These are phyloP conservation scores for Talaromyces stipitatus DNA, from an alignment of 495 filamentous ascomycete species.

Conservation along the genomic window DNA sequence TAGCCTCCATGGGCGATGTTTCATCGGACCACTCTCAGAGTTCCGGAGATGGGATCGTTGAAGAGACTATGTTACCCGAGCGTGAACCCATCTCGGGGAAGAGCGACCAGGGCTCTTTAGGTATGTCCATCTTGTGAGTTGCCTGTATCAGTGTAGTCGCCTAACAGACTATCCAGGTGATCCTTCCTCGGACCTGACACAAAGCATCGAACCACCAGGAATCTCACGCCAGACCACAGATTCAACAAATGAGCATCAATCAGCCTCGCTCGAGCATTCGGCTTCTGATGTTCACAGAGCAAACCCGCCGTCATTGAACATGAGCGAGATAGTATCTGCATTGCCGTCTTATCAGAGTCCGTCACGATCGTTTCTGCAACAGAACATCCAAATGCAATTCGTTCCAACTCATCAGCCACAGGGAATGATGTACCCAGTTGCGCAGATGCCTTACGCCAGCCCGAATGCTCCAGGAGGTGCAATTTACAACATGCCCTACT, in stretches of 20 bases:
- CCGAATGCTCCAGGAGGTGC: slow-evolving; percentile 16
- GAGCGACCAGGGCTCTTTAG: slow-evolving; percentile 4
- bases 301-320: slow-evolving; percentile 28
- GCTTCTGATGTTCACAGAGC: slow-evolving; percentile 19
- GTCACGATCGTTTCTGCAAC: slow-evolving; percentile 22
- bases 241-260: slow-evolving; percentile 15
- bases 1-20: slow-evolving; percentile 28
- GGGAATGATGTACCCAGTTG: slow-evolving; percentile 29
- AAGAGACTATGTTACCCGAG: slow-evolving; percentile 11
- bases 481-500: slow-evolving; percentile 23
- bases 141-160: background rate
- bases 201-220: slow-evolving; percentile 7
- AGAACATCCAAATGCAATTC: slow-evolving; percentile 25
- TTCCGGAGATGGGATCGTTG: slow-evolving; percentile 11
- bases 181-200: background rate
- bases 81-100: slow-evolving; percentile 10
- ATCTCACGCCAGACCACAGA: slow-evolving; percentile 15
- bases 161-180: slow-evolving; percentile 11
- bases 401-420: slow-evolving; percentile 16
- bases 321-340: slow-evolving; percentile 37
- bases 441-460: slow-evolving; percentile 26
- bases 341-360: slow-evolving; percentile 33
- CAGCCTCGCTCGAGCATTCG: slow-evolving; percentile 11
- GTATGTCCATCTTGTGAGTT: slow-evolving; percentile 17
- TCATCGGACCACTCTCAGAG: slow-evolving; percentile 18